Conservation (phyloP, 2,329 filamentous ascomycete genomes). For the Botrytis squamosa region DNA sequence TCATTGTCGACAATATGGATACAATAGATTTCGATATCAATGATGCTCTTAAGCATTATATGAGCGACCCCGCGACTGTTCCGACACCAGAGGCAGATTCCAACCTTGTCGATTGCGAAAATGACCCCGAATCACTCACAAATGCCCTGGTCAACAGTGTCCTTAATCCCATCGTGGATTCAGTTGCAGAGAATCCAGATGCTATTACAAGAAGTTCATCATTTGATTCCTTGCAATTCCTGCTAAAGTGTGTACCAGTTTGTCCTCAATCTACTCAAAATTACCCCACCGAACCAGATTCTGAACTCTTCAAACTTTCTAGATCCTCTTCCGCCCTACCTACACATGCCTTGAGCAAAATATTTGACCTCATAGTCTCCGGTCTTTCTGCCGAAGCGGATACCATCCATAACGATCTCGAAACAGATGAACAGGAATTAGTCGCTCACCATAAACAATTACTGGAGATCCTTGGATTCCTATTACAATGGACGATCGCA, state of each 20-base stretch:
- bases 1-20: slow-evolving; percentile 50
- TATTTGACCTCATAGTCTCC: slow-evolving; percentile 86
- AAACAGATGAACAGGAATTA: slow-evolving; percentile 85
- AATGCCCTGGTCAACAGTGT: slow-evolving; percentile 77
- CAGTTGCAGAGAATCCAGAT: slow-evolving; percentile 88
- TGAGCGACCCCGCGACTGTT: slow-evolving; percentile 84
- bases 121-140: slow-evolving; percentile 76
- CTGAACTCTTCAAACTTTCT: slow-evolving; percentile 62
- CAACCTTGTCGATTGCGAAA: slow-evolving; percentile 85
- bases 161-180: slow-evolving; percentile 88
- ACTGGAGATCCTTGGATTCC: slow-evolving; percentile 89
- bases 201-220: slow-evolving; percentile 73
- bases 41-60: slow-evolving; percentile 92
- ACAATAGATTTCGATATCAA: slow-evolving; percentile 93
- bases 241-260: slow-evolving; percentile 85
- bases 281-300: slow-evolving; percentile 48
- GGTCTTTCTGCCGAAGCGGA: slow-evolving; percentile 85
- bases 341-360: slow-evolving; percentile 80
- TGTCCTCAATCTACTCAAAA: slow-evolving; percentile 43
- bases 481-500: slow-evolving; percentile 92
- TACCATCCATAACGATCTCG: slow-evolving; percentile 78
- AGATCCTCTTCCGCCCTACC: slow-evolving; percentile 82
- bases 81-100: slow-evolving; percentile 82
- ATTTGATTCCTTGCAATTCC: slow-evolving; percentile 92
- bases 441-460: slow-evolving; percentile 85